Conservation (phyloP, 73 alveolate species). For the Breviolum minutum region DNA sequence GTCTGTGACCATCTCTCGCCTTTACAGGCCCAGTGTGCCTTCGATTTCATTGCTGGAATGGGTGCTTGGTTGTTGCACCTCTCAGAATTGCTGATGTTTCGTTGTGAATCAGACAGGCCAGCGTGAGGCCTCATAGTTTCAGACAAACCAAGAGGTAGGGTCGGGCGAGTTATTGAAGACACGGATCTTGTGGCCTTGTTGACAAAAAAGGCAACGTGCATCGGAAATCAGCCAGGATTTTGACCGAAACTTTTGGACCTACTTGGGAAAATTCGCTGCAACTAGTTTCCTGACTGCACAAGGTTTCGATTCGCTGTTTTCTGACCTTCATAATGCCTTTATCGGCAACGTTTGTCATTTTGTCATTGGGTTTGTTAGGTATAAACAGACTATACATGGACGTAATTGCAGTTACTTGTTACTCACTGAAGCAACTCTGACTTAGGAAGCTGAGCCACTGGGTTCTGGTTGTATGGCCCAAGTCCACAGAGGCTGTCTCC, state of each 20-base stretch:
- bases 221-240: slow-evolving; percentile 15
- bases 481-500: slow-evolving; percentile 56
- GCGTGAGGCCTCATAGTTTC: slow-evolving; percentile 76
- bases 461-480: slow-evolving; percentile 93
- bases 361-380: background rate
- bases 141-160: slow-evolving; percentile 52
- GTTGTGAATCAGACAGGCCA: background rate
- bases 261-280: slow-evolving; percentile 71
- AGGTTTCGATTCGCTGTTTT: background rate
- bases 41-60: background rate
- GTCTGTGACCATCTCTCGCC: slow-evolving; percentile 83
- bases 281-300: slow-evolving; percentile 10
- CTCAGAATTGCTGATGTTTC: background rate
- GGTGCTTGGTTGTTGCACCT: background rate
- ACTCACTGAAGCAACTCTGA: background rate
- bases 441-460: slow-evolving; percentile 77
- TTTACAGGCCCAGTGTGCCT: slow-evolving; percentile 19
- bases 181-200: background rate
- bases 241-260: slow-evolving; percentile 73
- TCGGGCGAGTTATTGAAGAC: background rate
- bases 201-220: background rate
- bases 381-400: too few species aligned
- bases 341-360: background rate
- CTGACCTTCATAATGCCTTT: background rate
- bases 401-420: background rate